Base-by-base conservation (phyloP, 2,329 filamentous ascomycete genomes). In the Penicillium sp. region DNA sequence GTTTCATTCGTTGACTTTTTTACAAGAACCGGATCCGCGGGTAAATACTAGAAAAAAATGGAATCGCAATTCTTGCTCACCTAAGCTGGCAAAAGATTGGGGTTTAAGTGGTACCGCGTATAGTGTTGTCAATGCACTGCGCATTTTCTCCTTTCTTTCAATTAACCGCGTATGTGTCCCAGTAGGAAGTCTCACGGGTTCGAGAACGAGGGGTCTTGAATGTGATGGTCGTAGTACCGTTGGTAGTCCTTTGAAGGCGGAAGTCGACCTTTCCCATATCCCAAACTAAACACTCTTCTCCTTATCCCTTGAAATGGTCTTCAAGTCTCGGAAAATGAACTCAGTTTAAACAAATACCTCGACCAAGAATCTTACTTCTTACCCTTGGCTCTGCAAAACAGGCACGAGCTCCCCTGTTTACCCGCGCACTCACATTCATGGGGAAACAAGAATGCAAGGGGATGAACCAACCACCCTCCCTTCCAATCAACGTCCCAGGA, bases 381-480 rank as follows among this genome's bases (percentile, higher is more conserved):
- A 7, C 16, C 19, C 7, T 27, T 43, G 13, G 31, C 22, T 16
- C 22, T 22, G 19, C 9, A 42, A 21, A 21, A 13, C 19, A 42
- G 39, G 33, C 42, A 14, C 49, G 33, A 26, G 27, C n/a, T 53
- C 46, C 64, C 62, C 58, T 65, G 55, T 62, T 53, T 58, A 61
- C 45, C 44, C 19, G 52, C 37, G 16, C 55, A 39, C 57, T 54
- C 55, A 63, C 60, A 66, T 64, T 65, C 63, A 61, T 11, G 42
- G 45, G 16, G 29, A 39, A 33, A 27, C 39, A 57, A 59, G 62
- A 63, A 67, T 66, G 65, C 54, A 67, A 67, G 65, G 65, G 55
- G 62, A 58, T 49, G 24, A 37, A 57, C 46, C 51, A 60, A 55
- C 54, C 52, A 49, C 45, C 37, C 19, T 29, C 26, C 44, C 45